Conservation (phyloP, 1,139 yeast species). For the Suhomyces coccinellae region DNA sequence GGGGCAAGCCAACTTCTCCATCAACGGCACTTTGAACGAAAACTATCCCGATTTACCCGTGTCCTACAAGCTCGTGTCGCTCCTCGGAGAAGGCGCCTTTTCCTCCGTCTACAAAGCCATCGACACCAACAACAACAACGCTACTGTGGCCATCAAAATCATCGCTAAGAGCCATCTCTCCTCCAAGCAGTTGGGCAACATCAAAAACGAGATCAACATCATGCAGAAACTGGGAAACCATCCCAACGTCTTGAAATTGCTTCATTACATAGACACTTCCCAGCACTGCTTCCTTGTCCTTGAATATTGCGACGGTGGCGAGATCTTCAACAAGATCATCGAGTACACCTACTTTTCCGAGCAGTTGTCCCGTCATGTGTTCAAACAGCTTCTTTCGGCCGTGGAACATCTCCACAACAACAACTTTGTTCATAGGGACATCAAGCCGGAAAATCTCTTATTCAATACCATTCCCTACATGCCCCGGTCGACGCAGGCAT, state of each 20-base stretch:
- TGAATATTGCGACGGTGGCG: constrained; percentile 91
- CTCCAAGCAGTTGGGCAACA: constrained; percentile 50
- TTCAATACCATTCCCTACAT: constrained; percentile 50
- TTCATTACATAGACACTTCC: constrained; percentile 57
- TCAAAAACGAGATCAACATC: constrained; percentile 83
- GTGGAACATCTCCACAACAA: constrained; percentile 77
- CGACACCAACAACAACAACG: constrained; percentile 41
- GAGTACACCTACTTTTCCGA: constrained; percentile 89
- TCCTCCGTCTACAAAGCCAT: constrained; percentile 79
- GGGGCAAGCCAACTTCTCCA: constrained; percentile 7
- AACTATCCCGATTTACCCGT: constrained; percentile 20
- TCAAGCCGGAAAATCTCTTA: constrained; percentile 89
- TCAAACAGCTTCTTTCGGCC: constrained; percentile 81
- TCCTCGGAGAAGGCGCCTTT: constrained; percentile 86
- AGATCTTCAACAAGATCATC: constrained; percentile 89
- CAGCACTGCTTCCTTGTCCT: constrained; percentile 76
- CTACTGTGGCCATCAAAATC: constrained; percentile 77
- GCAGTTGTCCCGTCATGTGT: constrained; percentile 79
- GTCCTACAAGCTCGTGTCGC: constrained; percentile 20
- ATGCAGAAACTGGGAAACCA: constrained; percentile 71
- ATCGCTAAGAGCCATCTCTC: constrained; percentile 66
- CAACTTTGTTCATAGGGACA: constrained; percentile 92
- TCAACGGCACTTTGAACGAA: constrained; percentile 9
- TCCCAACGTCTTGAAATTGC: constrained; percentile 68
- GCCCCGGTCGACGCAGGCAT: constrained; percentile 48